Conservation (phyloP, 2,329 filamentous ascomycete species). For the Orbilia oligospora region DNA sequence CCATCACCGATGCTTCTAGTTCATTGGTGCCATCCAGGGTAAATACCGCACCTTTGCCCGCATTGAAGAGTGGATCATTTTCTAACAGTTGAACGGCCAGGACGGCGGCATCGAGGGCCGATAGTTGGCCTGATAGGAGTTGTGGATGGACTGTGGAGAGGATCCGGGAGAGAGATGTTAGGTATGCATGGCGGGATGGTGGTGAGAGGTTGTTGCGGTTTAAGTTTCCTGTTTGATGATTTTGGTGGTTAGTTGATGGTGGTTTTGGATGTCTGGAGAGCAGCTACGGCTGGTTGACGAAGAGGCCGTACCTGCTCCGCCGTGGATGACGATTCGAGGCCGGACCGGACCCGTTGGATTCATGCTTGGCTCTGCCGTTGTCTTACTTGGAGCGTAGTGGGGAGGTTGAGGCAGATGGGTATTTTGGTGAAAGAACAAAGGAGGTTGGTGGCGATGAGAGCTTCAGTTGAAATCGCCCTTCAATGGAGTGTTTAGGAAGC, state of each 20-base stretch:
- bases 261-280: neutral
- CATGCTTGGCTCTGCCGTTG: neutral
- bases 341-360: neutral
- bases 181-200: constrained; percentile 73
- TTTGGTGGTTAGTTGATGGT: neutral
- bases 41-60: constrained; percentile 86
- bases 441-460: neutral
- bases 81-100: constrained; percentile 83
- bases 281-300: neutral
- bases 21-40: constrained; percentile 86
- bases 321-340: constrained; percentile 55
- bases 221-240: constrained; percentile 34
- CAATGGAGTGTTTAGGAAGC: neutral
- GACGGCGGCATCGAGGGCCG: constrained; percentile 80
- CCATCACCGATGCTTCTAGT: constrained; percentile 89
- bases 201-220: constrained; percentile 74
- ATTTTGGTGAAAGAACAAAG: neutral
- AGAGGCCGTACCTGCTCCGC: constrained; percentile 42
- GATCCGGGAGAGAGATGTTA: constrained; percentile 74
- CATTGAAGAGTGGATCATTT: constrained; percentile 86
- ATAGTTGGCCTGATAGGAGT: constrained; percentile 64
- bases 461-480: no score
- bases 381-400: neutral
- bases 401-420: no score
- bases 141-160: constrained; percentile 70